Evolutionary conservation across 495 filamentous ascomycete species (phyloP), one percentile per base, ranked within the genome.

Genomic region (Emericellopsis terricola): DNA sequence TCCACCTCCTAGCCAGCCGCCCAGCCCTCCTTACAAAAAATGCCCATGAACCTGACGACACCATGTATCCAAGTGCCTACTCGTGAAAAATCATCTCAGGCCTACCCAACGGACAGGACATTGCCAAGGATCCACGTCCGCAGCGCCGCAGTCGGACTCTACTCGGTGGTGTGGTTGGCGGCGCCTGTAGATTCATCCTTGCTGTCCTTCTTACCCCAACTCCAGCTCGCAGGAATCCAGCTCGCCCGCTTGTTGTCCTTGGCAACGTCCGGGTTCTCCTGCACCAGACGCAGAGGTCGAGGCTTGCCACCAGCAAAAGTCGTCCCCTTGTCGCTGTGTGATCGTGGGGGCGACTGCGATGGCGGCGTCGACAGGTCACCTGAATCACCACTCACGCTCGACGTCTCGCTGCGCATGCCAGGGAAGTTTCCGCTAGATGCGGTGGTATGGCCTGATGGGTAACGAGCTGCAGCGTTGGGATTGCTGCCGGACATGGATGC

Each of bases 241-340:
- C 66, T 70, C 16, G 52, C 51, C 18, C 68, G 48, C 53, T 70
- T 70, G 37, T 52, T 55, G 27, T 45, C 51, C 28, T 43, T 40
- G 28, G 36, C 33, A 13, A 44, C 38, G 39, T 49, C 47, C 11
- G 41, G 36, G 26, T 57, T 63, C 57, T 67, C 80, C 55, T 84
- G 78, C 36, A 97, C 89, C 8, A 97, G 64, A 27, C 87, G 64
- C 47, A 97, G 56, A 1, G 89, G 89, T 19, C 89, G 68, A 32
- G 91, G 66, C 46, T 82, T 83, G 41, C 73, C 85, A 4, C 78
- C 78, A 2, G 62, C 62, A 33, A 76, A 62, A 8, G 66, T 72
- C 3, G 65, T 68, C 21, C 27, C 19, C 38, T 55, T 62, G 52
- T 80, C 73, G 26, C 74, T 70, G 55, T 77, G 73, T 49, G 34